Base-by-base conservation (phyloP, 208 protist species). In the Trypanosoma brucei region DNA sequence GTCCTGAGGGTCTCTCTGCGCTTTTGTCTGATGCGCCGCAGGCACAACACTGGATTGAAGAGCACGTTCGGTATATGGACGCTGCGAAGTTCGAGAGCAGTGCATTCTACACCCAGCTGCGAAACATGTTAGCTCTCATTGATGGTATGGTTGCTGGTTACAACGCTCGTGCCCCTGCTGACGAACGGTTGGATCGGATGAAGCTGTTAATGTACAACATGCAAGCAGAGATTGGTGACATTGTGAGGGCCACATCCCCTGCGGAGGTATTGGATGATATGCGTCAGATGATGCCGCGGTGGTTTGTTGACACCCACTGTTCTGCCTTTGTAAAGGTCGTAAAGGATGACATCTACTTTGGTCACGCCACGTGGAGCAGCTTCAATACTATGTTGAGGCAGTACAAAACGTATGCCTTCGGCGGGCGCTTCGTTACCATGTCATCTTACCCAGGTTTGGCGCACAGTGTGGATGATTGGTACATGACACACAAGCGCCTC, bases 381-480 rank as follows among this genome's bases (percentile, higher is more conserved):
- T 83, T 65, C 57, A 60, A 79, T 54, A 76, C 49, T 42, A 91
- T 86, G 79, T 37, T 81, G 50, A 65, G 86, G 31, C 55, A 81
- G 38, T 87, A 85, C 70, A 86, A 90, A 69, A 75, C 66, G 45
- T 90, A 87, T 55, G 42, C 50, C 13, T 68, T 85, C 30, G 57
- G 70, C 51, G 5, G 36, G 8, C 2, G 54, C 38, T 66, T 54
- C 7, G 70, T 93, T 30, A 76, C 71, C 39, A 93, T 96, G 71
- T 83, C 79, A 13, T 72, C 65, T 9, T 94, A 88, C 64, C 86
- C 93, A 46, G 92, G 78, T 3, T 50, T 84, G 22, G 44, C 96
- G 9, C 64, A 78, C 45, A 87, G 74, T 31, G 62, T 88, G 13
- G 94, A 97, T 76, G 92, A 97, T 65, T 97, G 93, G 59, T 97